Evolutionary conservation across 768 basidiomycete genomes (phyloP), one percentile per base, ranked within the genome.

Genomic region (Myochromella boudieri): DNA sequence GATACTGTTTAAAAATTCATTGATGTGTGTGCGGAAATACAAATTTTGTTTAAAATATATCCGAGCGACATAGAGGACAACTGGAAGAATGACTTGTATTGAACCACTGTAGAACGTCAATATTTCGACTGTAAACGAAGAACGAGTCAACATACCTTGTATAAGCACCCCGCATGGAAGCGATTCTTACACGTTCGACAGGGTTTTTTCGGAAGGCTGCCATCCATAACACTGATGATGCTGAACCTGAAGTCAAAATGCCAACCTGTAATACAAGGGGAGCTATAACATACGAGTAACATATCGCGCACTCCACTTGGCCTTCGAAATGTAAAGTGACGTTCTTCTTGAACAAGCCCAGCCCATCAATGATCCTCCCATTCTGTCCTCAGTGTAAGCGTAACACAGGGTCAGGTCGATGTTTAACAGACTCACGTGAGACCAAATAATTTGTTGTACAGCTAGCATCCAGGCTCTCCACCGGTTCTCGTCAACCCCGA

Each of bases 391-490:
- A 26, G 39, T 17, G 29, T 52, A 15, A 8, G 18, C 22, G 27
- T 40, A 17, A 37, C 41, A 10, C 17, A n/a, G 33, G 34, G 33
- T 5, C 14, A 34, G n/a, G 2, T 3, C 14, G 39, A n/a, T 10
- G n/a, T 25, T 8, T 37, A 18, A 18, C 9, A 25, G 6, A 68
- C 82, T 45, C 54, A 94, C 95, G 67, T 95, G 86, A 12, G 86
- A 82, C 71, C 86, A 91, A 37, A 95, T 82, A 22, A 86, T 84
- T 68, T 95, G 94, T 61, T 95, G 92, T 27, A 97, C 86, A 12
- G 84, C 91, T 18, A 98, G 74, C 45, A 95, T 75, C 97, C 95
- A 99, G 1, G 87, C 87, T 53, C 94, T 75, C 95, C 95, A 98
- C 49, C 81, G 81, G 49, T 82, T 84, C 59, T 95, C 94, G 14